A percentile compares a stretch with the other conserved stretches of the same genome.
Conservation (phyloP, 2,329 filamentous ascomycete species). For the Dryadomyces sulphureus region DNA sequence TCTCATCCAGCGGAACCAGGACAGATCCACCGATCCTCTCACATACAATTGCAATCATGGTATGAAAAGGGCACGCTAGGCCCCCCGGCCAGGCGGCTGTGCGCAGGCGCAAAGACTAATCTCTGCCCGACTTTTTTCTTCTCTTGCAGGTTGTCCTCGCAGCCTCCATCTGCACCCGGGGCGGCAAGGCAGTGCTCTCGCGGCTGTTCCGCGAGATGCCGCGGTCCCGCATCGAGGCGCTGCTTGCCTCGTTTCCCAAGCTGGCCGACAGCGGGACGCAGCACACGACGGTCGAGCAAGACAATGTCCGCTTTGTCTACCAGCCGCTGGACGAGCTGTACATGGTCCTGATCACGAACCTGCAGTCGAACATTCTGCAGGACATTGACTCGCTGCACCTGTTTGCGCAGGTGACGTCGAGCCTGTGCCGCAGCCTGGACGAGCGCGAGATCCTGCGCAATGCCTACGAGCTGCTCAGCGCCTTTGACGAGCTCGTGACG, state of each 20-base stretch:
- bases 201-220: constrained; percentile 97
- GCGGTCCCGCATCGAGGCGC: constrained; percentile 86
- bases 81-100: neutral
- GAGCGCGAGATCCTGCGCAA: constrained; percentile 91
- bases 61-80: neutral
- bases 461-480: constrained; percentile 89
- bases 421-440: constrained; percentile 89
- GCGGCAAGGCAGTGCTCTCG: constrained; percentile 95
- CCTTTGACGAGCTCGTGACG: constrained; percentile 94
- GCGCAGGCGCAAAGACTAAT: neutral
- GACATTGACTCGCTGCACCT: constrained; percentile 97
- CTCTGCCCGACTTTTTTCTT: neutral
- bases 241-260: constrained; percentile 95
- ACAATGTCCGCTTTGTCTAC: constrained; percentile 99
- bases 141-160: constrained; percentile 78
- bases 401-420: constrained; percentile 93
- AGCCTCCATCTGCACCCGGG: constrained; percentile 95
- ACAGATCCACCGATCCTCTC: neutral
- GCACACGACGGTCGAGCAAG: constrained; percentile 96
- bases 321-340: constrained; percentile 98
- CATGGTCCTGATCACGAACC: constrained; percentile 99
- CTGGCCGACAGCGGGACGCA: constrained; percentile 91
- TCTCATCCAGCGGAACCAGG: neutral
- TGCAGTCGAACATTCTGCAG: constrained; percentile 97
- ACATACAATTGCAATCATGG: constrained; percentile 1